A percentile compares a stretch with the other conserved stretches of the same genome.
Conservation (phyloP, 345 rosid species). For the Ricinus communis region DNA sequence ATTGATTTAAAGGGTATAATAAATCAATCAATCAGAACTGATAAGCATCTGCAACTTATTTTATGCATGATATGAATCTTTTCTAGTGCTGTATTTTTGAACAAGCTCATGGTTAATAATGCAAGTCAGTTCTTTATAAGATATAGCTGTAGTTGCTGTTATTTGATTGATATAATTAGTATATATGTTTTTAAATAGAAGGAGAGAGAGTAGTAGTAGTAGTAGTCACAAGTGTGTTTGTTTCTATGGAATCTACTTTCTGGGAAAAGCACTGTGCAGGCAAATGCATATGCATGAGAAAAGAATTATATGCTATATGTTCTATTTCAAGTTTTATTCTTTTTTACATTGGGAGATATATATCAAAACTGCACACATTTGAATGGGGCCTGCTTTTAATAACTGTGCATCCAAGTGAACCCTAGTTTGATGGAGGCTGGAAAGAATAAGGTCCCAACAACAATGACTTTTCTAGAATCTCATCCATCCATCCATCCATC, state of each 20-base stretch:
- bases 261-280: background rate
- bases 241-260: constrained; percentile 12
- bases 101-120: too few species aligned
- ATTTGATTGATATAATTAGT: too few species aligned
- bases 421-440: background rate
- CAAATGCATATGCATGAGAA: background rate
- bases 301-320: background rate
- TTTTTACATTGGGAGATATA: constrained; percentile 6
- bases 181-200: too few species aligned
- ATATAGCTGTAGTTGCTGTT: too few species aligned
- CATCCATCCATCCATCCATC: too few species aligned
- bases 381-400: background rate
- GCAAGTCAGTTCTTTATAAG: too few species aligned
- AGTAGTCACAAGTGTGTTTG: background rate
- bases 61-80: background rate
- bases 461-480: too few species aligned
- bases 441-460: background rate
- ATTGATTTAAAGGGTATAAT: too few species aligned
- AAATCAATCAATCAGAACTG: too few species aligned
- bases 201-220: too few species aligned
- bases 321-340: background rate
- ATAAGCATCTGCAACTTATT: too few species aligned
- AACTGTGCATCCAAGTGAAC: background rate
- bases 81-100: too few species aligned
- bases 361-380: background rate